These are phyloP conservation scores for Acanthochlamys bracteata DNA, from an alignment of 106 monocot species.

Conservation along the genomic window DNA sequence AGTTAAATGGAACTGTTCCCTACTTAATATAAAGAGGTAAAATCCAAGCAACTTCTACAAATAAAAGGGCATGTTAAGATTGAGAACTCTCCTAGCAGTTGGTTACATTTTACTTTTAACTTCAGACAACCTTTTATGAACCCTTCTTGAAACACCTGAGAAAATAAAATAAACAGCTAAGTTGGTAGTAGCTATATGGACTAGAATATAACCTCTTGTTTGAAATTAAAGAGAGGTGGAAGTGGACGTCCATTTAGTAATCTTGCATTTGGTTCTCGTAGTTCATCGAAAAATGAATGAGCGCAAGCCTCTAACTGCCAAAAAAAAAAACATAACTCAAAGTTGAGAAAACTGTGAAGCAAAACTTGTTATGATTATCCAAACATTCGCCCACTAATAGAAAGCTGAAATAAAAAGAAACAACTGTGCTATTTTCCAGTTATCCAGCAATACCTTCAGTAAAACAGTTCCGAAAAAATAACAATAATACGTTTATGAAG, in stretches of 20 bases:
- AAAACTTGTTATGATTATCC: not conserved
- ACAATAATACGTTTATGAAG: no score
- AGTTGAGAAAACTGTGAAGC: not conserved
- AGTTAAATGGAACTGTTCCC: no score
- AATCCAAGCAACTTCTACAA: no score
- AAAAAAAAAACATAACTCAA: not conserved
- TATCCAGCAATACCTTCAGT: no score
- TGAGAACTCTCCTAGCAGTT: no score
- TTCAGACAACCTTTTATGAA: not conserved
- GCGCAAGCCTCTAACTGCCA: slow-evolving; percentile 72
- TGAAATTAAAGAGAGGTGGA: slow-evolving; percentile 73
- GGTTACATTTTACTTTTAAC: no score
- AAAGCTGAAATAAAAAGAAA: no score
- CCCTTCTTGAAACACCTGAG: not conserved
- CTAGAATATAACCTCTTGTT: slow-evolving; percentile 32
- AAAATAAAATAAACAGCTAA: not conserved
- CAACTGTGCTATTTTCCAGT: no score
- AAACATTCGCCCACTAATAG: not conserved
- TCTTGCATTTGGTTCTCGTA: slow-evolving; percentile 56
- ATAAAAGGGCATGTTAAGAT: no score
- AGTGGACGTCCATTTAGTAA: slow-evolving; percentile 75
- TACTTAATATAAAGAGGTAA: no score
- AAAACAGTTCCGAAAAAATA: no score
- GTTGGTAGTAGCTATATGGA: not conserved
- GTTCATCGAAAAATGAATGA: slow-evolving; percentile 83